phyloP scores from a whole-genome alignment of 2,329 filamentous ascomycete species.

The Talaromyces sp. region DNA sequence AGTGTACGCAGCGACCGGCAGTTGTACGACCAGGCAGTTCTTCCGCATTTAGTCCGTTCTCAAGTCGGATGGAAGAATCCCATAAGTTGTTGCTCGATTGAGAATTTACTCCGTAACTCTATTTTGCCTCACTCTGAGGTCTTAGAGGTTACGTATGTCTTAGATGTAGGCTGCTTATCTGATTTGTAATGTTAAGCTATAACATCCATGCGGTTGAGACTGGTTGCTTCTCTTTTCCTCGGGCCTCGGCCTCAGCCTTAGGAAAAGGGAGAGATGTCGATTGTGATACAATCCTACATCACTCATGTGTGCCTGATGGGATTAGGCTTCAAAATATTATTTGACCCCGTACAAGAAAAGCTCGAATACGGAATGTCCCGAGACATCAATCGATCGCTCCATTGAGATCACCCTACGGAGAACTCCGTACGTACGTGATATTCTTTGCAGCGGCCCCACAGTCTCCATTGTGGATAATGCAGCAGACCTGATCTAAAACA shows the following conservation, averaged over 20 bases:
- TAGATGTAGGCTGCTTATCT: neutral
- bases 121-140: conserved; percentile 4
- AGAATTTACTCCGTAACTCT: conserved; percentile 1
- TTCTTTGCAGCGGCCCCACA: conserved; percentile 4
- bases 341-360: neutral
- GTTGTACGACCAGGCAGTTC: neutral
- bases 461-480: neutral
- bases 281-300: too few species aligned
- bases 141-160: neutral
- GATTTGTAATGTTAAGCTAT: neutral
- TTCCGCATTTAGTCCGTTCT: neutral
- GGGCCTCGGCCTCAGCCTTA: neutral
- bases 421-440: neutral
- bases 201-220: neutral
- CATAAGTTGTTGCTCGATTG: neutral
- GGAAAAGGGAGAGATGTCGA: neutral
- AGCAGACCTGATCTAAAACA: neutral
- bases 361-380: neutral
- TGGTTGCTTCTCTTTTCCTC: neutral
- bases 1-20: too few species aligned
- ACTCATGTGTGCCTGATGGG: too few species aligned
- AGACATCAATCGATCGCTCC: neutral
- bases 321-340: neutral
- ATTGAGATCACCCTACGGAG: neutral
- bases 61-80: neutral